Evolutionary conservation across 148 eudicot genomes (phyloP), one percentile per base, ranked within the genome.

Genomic region (Pouteria glomerata): DNA sequence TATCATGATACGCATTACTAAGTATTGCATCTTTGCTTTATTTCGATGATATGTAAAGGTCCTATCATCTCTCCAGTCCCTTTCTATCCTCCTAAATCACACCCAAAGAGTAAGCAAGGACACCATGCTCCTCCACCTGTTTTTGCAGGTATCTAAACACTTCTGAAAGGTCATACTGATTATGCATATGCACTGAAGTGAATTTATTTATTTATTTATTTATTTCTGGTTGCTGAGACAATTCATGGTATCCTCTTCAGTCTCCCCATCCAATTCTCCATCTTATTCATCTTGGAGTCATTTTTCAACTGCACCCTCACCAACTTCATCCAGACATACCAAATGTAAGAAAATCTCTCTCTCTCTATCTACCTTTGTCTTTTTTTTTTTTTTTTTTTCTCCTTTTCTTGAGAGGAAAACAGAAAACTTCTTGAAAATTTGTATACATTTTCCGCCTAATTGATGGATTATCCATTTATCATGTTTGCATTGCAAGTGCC

Each of bases 401-500:
- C 16, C n/a, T 35, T 34, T 26, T 26, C 0, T 16, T 37, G 2
- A 8, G 51, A 26, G n/a, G 33, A 27, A 30, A 66, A 48, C 44
- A 11, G 27, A 21, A 47, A 15, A 29, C 42, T 75, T 68, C 64
- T 61, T 75, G 30, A 16, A 24, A 53, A 15, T 69, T 52, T 30
- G 27, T 61, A 14, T 16, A 8, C 41, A 24, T 69, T 69, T 39
- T 4, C 63, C 44, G 41, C 29, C 15, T 57, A 19, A n/a, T 51
- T 66, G 37, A 58, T 75, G 35, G 48, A 56, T 66, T 69, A 79
- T 37, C 73, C 31, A 15, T 69, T 59, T 8, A 51, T 65, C 34
- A 24, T 76, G 45, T 77, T 77, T 76, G 41, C 34, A 39, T 82
- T 80, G 82, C 83, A 62, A 89, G 91, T 77, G 77, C 87, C 91